Percentiles rank a stretch among this genome's conserved stretches.
phyloP scores from a whole-genome alignment of 805 yeast species.

The Ogataea paradorogensis region DNA sequence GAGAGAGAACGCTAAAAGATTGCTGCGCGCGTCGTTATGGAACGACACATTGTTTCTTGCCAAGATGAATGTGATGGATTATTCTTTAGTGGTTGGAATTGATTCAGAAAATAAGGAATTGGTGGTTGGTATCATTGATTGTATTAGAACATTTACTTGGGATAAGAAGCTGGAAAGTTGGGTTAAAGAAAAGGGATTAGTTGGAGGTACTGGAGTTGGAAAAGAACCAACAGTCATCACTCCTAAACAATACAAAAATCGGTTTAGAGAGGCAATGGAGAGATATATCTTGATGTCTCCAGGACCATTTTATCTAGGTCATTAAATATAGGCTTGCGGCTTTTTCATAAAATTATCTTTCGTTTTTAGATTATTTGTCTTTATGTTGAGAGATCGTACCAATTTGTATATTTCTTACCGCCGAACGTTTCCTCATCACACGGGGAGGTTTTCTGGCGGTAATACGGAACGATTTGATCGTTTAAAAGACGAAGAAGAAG shows the following conservation, averaged over 20 bases:
- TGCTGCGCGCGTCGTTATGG: conserved; percentile 85
- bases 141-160: conserved; percentile 96
- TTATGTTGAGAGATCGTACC: conserved; percentile 93
- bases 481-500: conserved; percentile 55
- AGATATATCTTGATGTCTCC: conserved; percentile 93
- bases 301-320: conserved; percentile 41
- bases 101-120: conserved; percentile 65
- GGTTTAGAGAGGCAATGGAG: conserved; percentile 98
- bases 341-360: too few species aligned
- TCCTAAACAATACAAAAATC: conserved; percentile 89
- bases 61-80: conserved; percentile 98
- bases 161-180: conserved; percentile 97
- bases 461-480: conserved; percentile 32
- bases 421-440: conserved; percentile 78
- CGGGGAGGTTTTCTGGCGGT: conserved; percentile 21
- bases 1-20: conserved; percentile 83
- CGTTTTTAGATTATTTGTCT: not conserved
- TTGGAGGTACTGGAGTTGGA: conserved; percentile 72
- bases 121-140: conserved; percentile 92
- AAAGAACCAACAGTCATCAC: conserved; percentile 97
- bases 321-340: not conserved
- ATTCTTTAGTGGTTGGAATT: conserved; percentile 90
- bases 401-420: conserved; percentile 85
- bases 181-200: conserved; percentile 94
- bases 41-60: conserved; percentile 92